Evolutionary conservation across 257 asterid genomes (phyloP), one percentile per base, ranked within the genome.

Genomic region (Misopates orontium): DNA sequence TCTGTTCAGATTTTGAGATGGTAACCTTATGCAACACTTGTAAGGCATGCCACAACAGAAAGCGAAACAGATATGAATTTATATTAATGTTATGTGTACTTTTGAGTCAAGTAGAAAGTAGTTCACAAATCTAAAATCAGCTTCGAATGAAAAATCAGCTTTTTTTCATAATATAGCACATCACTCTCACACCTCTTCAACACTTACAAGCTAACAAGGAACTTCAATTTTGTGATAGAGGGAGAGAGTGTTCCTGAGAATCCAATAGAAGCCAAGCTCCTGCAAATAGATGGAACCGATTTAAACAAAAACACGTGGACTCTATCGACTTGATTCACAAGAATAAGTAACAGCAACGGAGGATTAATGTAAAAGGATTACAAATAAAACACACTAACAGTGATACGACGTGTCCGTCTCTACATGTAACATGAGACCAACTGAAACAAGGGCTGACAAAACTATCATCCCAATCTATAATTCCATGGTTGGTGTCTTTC

Each of bases 361-460:
- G 7, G 36, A 2, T 28, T 7, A 28, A 28, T 28, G 4, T 2
- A 28, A 28, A 28, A 28, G 36, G 7, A 28, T 28, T 28, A 7
- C 7, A 28, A 17, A 10, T 17, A 66, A 24, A 57, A 66, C 72
- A 44, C 66, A 77, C 88, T 83, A 32, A 91, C 98, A 91, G 68
- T 45, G 96, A 80, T 47, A 79, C 80, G 20, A 91, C 96, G 17
- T 74, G 71, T 74, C 90, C 96, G 23, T 89, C 72, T 72, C 24
- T 63, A 69, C 98, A 91, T 4, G 96, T 82, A 50, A 91, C 95
- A 51, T 81, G 82, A 63, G 96, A 80, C 97, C 96, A 91, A 67
- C 96, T 91, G 78, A 67, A 73, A 76, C 98, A 91, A 25, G 98
- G 98, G 82, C 93, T 85, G 40, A 91, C 98, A 31, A 87, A 77